Percentiles rank a stretch among this genome's conserved stretches.
Conservation (phyloP, 2,329 filamentous ascomycete species). For the Fusarium sp. region DNA sequence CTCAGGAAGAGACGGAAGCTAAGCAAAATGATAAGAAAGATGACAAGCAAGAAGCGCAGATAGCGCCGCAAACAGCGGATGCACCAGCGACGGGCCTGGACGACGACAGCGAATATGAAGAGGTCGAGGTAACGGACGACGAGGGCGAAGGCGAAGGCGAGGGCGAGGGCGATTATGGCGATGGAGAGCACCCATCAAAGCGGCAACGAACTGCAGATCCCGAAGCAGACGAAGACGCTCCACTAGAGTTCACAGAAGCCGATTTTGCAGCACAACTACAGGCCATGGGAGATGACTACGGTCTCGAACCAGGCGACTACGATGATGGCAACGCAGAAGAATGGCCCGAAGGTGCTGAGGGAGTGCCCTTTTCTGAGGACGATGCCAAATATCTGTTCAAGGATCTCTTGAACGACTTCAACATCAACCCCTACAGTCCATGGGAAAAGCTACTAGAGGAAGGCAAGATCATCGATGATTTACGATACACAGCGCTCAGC, state of each 20-base stretch:
- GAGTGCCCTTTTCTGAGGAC: conserved; percentile 77
- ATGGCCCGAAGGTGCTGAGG: conserved; percentile 81
- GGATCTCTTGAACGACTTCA: conserved; percentile 86
- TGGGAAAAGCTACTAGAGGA: conserved; percentile 94
- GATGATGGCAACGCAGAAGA: conserved; percentile 73
- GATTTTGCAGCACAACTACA: conserved; percentile 95
- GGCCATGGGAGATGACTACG: conserved; percentile 90
- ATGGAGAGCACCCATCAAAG: conserved; percentile 69
- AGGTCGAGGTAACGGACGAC: conserved; percentile 49
- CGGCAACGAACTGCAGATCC: conserved; percentile 75
- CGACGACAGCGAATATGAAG: conserved; percentile 81
- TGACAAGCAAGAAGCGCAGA: background rate
- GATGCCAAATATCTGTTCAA: conserved; percentile 86
- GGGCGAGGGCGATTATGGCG: conserved; percentile 53
- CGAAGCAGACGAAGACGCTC: conserved; percentile 62
- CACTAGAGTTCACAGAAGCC: conserved; percentile 90
- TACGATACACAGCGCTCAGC: conserved; percentile 85
- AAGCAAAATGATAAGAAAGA: conserved; percentile 22
- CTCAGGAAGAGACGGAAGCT: conserved; percentile 41
- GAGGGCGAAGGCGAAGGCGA: conserved; percentile 81
- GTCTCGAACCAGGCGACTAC: conserved; percentile 82
- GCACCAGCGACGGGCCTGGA: conserved; percentile 29
- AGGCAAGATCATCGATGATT: conserved; percentile 85
- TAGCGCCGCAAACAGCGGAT: conserved; percentile 1
- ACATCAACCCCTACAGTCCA: conserved; percentile 87